phyloP scores from a whole-genome alignment of 1,284 basidiomycete genomes.

The Thelephora terrestris region DNA sequence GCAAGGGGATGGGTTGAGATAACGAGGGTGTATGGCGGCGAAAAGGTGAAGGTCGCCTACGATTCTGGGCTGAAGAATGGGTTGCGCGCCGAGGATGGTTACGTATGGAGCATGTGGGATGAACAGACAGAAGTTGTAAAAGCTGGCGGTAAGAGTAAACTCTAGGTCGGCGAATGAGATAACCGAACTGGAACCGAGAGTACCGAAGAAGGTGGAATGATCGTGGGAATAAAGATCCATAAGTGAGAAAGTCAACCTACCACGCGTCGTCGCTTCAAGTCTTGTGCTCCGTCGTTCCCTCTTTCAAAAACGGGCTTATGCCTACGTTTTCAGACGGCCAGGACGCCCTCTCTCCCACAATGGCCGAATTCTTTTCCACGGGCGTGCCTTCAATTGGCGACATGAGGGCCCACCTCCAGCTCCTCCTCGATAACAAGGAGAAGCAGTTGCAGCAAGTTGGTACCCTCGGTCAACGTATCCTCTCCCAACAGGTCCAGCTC shows the following conservation, averaged over 20 bases:
- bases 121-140: slow-evolving; percentile 3
- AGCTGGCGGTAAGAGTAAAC: neutral
- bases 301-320: slow-evolving; percentile 16
- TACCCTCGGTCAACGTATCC: slow-evolving; percentile 82
- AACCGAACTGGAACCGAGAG: no score
- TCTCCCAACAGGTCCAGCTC: slow-evolving; percentile 85
- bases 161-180: neutral
- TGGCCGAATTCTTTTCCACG: slow-evolving; percentile 12
- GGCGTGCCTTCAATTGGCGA: slow-evolving; percentile 43
- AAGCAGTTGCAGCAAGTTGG: slow-evolving; percentile 85
- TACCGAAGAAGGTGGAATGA: no score
- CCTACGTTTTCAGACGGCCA: slow-evolving; percentile 27
- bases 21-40: slow-evolving; percentile 34
- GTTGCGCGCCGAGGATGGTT: slow-evolving; percentile 41
- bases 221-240: no score
- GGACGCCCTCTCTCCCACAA: slow-evolving; percentile 12
- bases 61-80: slow-evolving; percentile 31
- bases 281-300: neutral
- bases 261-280: neutral
- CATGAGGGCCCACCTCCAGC: slow-evolving; percentile 68
- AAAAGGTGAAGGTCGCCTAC: slow-evolving; percentile 38
- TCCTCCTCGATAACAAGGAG: slow-evolving; percentile 79
- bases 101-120: slow-evolving; percentile 57
- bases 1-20: slow-evolving; percentile 43
- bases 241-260: neutral